Base-by-base conservation (phyloP, 805 yeast species). In the Saccharomyces mikatae region DNA sequence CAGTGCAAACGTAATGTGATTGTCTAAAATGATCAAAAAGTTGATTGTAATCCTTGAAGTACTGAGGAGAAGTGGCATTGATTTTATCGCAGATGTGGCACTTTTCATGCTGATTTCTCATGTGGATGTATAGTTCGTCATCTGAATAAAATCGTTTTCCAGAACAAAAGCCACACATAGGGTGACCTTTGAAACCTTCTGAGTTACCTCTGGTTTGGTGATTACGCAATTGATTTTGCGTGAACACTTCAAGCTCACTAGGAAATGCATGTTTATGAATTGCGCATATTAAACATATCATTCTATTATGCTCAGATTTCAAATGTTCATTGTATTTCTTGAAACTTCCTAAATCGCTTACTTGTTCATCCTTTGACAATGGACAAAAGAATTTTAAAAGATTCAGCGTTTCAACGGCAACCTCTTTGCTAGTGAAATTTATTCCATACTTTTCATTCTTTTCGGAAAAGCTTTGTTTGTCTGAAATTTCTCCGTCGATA, bases 81-180 rank as follows among this genome's bases (percentile, higher is more conserved):
- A 77, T 68, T 66, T 80, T 84, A 60, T 90, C 96, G 73, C 99
- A 94, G 31, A 94, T 83, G 62, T 84, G 88, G 69, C 99, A 94
- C 60, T 84, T 82, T 66, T 91, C 97, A 69, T 94, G 99, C 50
- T 74, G 74, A 56, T 87, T 86, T 60, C 96, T 76, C 72, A 91
- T 79, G 70, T 94, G 99, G 31, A 83, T 70, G 59, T 81, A 82
- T 62, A 90, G 75, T 67, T 91, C 98, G 67, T 92, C 97, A 44
- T 83, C 88, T 0, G 96, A 88, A 67, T 94, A 94, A 67, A 88
- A 91, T 54, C 95, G 72, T 60, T 75, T 78, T 2, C 82, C 82
- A 3, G 77, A 71, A 69, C 99, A 94, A 67, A 88, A 87, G 59
- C 80, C 80, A 75, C 99, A 94, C 58, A 76, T 73, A 0, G 98